Evolutionary conservation across 2,329 filamentous ascomycete species (phyloP), one percentile per base, ranked within the genome.

Genomic region (Emergomyces africanus): DNA sequence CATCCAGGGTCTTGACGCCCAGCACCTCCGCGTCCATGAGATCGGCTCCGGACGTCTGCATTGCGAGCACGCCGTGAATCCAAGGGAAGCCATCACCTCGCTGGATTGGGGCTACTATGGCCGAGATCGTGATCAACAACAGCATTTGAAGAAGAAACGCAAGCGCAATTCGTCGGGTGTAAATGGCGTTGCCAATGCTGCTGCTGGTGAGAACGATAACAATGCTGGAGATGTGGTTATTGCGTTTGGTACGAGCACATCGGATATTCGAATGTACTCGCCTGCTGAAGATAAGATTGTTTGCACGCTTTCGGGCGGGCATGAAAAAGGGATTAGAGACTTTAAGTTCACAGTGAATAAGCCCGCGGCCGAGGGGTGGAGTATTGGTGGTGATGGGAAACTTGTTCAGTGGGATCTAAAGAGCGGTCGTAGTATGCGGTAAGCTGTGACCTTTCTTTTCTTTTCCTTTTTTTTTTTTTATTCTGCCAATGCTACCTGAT

Each of bases 1-100:
- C 59, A 78, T 80, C 56, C 78, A 79, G 64, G 77, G 77, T 25
- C 74, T 80, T 39, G 78, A 79, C 68, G 75, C 74, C 53, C 77
- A 80, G 62, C 77, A 79, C 63, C 69, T 81, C 57, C 76, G 78
- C 60, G 77, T 80, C 57, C 78, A 81, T 67, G 77, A 80, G 63
- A 77, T 76, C 48, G 72, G 69, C 59, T 79, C 77, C 44, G 77
- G 76, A 54, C 74, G 75, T 42, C 70, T 80, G 63, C 76, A 76
- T 60, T 79, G 77, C 65, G 78, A 80, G 65, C 73, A 80, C 71
- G 71, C 74, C 8, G 67, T 78, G 60, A 73, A 71, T 54, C 72
- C 77, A 33, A 77, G 75, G 63, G 73, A 77, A 60, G 71, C 68
- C 4, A 71, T 79, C 59, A 79, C 76, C 8, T 80, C 76, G 20